A percentile compares a stretch with the other conserved stretches of the same genome.
Conservation (phyloP, 1,139 yeast species). For the Suhomyces ambrosiae region DNA sequence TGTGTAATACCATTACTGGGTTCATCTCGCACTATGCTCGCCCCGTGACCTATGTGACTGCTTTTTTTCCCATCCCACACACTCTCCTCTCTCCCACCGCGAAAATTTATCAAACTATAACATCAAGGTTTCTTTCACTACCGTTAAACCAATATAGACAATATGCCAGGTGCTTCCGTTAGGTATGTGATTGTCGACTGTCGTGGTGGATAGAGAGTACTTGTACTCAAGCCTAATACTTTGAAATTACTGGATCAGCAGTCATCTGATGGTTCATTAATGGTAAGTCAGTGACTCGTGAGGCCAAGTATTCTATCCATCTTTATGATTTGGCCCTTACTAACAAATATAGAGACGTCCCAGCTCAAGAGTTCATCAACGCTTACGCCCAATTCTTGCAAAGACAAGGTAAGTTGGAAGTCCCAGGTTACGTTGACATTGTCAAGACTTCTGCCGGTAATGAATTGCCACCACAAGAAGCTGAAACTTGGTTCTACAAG, state of each 20-base stretch:
- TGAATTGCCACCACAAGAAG: slow-evolving; percentile 99
- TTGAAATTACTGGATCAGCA: not conserved
- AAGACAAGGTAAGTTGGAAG: slow-evolving; percentile 99
- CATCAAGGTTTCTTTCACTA: slow-evolving; percentile 15
- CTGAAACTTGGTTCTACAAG: slow-evolving; percentile 99
- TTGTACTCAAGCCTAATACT: slow-evolving; percentile 8
- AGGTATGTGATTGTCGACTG: slow-evolving; percentile 64
- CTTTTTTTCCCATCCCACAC: slow-evolving; percentile 7
- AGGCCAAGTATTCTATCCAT: not conserved
- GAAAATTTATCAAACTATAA: slow-evolving; percentile 11
- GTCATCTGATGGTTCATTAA: slow-evolving; percentile 1
- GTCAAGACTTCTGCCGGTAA: slow-evolving; percentile 99
- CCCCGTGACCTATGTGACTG: slow-evolving; percentile 10
- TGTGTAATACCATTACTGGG: too few species aligned
- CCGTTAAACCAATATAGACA: slow-evolving; percentile 35
- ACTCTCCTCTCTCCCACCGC: slow-evolving; percentile 4
- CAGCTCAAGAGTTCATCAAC: slow-evolving; percentile 99
- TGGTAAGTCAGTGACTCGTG: slow-evolving; percentile 1
- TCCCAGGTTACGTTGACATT: slow-evolving; percentile 99
- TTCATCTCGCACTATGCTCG: not conserved
- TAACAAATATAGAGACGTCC: slow-evolving; percentile 84
- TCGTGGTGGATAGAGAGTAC: slow-evolving; percentile 36
- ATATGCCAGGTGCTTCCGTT: slow-evolving; percentile 98
- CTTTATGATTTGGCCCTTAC: slow-evolving; percentile 23
- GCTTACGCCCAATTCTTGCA: slow-evolving; percentile 99